Conservation (phyloP, 2,329 filamentous ascomycete genomes). For the Fusarium heterosporum region DNA sequence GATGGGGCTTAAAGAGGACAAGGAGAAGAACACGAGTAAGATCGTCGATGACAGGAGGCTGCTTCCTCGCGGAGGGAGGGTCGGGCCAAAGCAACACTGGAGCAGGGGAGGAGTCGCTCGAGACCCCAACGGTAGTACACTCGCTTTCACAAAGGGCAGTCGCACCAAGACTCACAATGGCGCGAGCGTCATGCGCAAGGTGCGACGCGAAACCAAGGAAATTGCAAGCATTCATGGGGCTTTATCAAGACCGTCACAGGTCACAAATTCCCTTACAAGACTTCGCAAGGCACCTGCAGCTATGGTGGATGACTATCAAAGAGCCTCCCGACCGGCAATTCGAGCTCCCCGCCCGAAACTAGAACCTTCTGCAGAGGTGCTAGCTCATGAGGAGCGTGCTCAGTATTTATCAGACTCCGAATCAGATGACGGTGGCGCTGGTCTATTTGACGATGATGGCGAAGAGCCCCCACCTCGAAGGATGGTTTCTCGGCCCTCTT, state of each 20-base stretch:
- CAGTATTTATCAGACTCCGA: slow-evolving; percentile 58
- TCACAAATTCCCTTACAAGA: slow-evolving; percentile 50
- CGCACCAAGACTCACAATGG: slow-evolving; percentile 65
- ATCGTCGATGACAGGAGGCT: slow-evolving; percentile 65
- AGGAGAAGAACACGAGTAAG: slow-evolving; percentile 67
- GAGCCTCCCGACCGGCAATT: slow-evolving; percentile 55
- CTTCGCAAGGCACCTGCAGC: slow-evolving; percentile 63
- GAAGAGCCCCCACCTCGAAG: slow-evolving; percentile 26
- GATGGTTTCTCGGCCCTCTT: slow-evolving; percentile 22
- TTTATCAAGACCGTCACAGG: slow-evolving; percentile 53
- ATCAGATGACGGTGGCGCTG: slow-evolving; percentile 32
- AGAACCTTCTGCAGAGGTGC: slow-evolving; percentile 40
- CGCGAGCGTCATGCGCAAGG: slow-evolving; percentile 66
- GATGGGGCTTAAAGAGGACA: slow-evolving; percentile 67
- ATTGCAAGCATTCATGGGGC: slow-evolving; percentile 62
- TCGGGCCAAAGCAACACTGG: slow-evolving; percentile 47
- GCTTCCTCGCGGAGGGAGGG: slow-evolving; percentile 58
- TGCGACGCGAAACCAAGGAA: slow-evolving; percentile 67
- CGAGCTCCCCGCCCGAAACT: slow-evolving; percentile 42
- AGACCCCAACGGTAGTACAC: slow-evolving; percentile 48
- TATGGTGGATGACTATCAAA: slow-evolving; percentile 66
- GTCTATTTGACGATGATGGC: slow-evolving; percentile 44
- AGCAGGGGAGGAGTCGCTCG: slow-evolving; percentile 40
- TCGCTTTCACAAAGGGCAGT: slow-evolving; percentile 61
- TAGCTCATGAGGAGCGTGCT: slow-evolving; percentile 52